Evolutionary conservation across 768 basidiomycete species (phyloP).

Genomic region (Multifurca ochricompacta): DNA sequence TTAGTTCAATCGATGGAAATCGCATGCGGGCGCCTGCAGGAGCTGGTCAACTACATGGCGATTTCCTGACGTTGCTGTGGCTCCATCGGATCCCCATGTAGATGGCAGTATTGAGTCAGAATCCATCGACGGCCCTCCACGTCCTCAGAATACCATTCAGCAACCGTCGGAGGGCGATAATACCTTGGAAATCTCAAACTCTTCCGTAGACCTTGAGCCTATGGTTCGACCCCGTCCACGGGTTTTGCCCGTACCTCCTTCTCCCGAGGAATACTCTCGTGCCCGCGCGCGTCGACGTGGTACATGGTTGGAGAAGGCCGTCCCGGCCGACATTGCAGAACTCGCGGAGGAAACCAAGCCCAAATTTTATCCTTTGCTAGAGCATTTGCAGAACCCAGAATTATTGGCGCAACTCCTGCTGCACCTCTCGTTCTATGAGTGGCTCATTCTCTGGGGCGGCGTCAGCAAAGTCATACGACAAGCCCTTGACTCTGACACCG

Average conservation of each 20-base stretch:
- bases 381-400: constrained; percentile 45
- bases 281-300: constrained; percentile 37
- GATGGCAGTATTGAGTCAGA: background rate
- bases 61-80: background rate
- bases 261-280: constrained; percentile 34
- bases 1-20: background rate
- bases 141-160: background rate
- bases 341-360: constrained; percentile 24
- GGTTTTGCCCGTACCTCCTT: constrained; percentile 20
- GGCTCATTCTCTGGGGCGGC: constrained; percentile 47
- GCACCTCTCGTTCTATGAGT: constrained; percentile 65
- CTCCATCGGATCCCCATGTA: background rate
- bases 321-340: constrained; percentile 31
- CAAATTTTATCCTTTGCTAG: constrained; percentile 42
- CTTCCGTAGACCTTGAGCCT: constrained; percentile 4
- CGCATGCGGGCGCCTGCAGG: background rate
- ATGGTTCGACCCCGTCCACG: constrained; percentile 12
- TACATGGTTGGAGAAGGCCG: constrained; percentile 33
- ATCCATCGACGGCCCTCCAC: background rate
- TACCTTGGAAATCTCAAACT: background rate
- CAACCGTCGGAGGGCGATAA: background rate
- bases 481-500: constrained; percentile 40
- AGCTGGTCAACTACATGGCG: background rate
- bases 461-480: constrained; percentile 48
- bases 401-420: constrained; percentile 49